Percentiles rank a stretch among this genome's conserved stretches.
phyloP scores from a whole-genome alignment of 164 flowering plant species.

The Vitis rupestris region DNA sequence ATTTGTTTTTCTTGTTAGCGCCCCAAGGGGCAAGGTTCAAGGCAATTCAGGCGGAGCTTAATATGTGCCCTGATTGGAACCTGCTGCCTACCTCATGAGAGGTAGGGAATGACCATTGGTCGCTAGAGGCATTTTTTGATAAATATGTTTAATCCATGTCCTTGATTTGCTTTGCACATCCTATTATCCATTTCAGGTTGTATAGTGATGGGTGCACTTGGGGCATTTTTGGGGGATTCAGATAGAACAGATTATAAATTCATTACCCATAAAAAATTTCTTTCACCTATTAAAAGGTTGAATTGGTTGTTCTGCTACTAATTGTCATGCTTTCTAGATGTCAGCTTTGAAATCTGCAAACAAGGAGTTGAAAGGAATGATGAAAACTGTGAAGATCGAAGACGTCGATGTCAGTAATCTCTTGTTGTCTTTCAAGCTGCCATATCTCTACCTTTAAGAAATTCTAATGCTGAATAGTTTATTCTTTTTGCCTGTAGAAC shows the following conservation, averaged over 20 bases:
- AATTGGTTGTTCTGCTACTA: slow-evolving; percentile 1
- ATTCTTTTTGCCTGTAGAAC: slow-evolving; percentile 40
- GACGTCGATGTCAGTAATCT: slow-evolving; percentile 75
- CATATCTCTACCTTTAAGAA: not conserved
- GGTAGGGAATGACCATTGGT: slow-evolving; percentile 33
- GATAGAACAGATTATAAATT: not conserved
- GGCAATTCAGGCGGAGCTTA: slow-evolving; percentile 31
- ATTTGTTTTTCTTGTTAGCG: slow-evolving; percentile 40
- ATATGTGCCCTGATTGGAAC: slow-evolving; percentile 36
- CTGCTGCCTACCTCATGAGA: slow-evolving; percentile 60
- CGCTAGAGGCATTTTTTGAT: slow-evolving; percentile 8
- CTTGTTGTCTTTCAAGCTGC: not conserved
- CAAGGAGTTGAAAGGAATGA: slow-evolving; percentile 87
- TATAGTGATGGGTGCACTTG: slow-evolving; percentile 4
- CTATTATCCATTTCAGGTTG: not conserved
- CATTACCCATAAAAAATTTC: not conserved
- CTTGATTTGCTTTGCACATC: slow-evolving; percentile 2
- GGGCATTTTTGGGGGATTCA: not conserved
- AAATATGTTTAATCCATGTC: not conserved
- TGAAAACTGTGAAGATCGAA: slow-evolving; percentile 83
- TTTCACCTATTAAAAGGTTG: not conserved
- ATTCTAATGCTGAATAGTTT: slow-evolving; percentile 3
- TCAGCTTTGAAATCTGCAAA: slow-evolving; percentile 80
- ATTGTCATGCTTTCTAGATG: slow-evolving; percentile 52
- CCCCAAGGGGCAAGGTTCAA: slow-evolving; percentile 35